Evolutionary conservation across 768 basidiomycete genomes (phyloP), one percentile per base, ranked within the genome.

Genomic region (Tubosaeta sp.): DNA sequence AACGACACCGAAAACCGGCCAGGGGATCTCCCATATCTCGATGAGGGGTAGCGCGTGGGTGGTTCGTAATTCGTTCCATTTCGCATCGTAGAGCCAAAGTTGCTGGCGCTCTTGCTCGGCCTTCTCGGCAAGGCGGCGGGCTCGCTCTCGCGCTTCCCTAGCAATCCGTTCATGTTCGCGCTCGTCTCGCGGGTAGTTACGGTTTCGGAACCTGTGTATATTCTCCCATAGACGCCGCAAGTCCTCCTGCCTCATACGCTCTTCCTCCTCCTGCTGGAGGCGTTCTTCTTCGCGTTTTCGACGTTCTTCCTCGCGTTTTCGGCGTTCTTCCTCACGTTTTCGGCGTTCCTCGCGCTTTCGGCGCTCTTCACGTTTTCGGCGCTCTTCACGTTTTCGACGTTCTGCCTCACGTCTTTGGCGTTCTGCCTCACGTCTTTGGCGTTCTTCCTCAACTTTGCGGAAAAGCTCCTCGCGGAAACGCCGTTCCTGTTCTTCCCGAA

Each of bases 21-120:
- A 79, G 10, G 79, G 78, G 44, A 80, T 54, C 44, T 74, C 63
- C 22, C 43, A 43, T 51, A 72, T 68, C 11, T 59, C 17, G 51
- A 69, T 57, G 1, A 46, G 54, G 6, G 72, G 52, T 0, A 64
- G 27, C 2, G 43, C n/a, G 14, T 52, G 48, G 34, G 19, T 59
- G 6, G 52, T 52, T 50, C 66, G 70, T 50, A 75, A 67, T 13
- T 64, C 64, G 29, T 59, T 57, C 75, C 75, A 76, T 49, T 72
- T 73, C 38, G 19, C 59, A 16, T 71, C 67, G 52, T 74, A 74
- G 6, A 65, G 0, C 14, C 32, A 31, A 49, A 70, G 66, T 11
- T 52, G n/a, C 14, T 46, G 52, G 6, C 43, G 35, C n/a, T 52
- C 5, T 27, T 61, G 52, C 0, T 48, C 55, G 12, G 58, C 55